These are phyloP conservation scores for Amphibolis antarctica DNA, from an alignment of 106 monocot genomes.

Conservation along the genomic window DNA sequence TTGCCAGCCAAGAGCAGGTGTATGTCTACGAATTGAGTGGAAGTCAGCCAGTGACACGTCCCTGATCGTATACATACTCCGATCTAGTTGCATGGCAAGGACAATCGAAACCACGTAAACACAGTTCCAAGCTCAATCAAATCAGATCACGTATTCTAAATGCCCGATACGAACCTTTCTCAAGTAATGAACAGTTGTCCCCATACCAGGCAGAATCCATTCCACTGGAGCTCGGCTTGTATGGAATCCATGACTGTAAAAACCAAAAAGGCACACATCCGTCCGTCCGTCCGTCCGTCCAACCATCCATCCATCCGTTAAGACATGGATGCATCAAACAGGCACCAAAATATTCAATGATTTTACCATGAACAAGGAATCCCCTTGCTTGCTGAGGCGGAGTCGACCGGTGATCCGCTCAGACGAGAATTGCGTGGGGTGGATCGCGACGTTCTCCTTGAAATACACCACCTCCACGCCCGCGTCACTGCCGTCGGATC, in stretches of 20 bases:
- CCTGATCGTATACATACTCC: slow-evolving; percentile 61
- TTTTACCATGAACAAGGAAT: slow-evolving; percentile 37
- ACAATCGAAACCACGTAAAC: not conserved
- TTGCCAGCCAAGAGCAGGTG: slow-evolving; percentile 69
- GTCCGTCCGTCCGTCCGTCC: too few relatives aligned
- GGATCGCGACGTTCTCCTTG: slow-evolving; percentile 73
- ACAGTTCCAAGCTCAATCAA: not conserved
- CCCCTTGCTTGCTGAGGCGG: slow-evolving; percentile 38
- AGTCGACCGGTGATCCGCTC: slow-evolving; percentile 64
- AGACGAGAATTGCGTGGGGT: slow-evolving; percentile 53
- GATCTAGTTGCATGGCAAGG: slow-evolving; percentile 34
- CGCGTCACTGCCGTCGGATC: slow-evolving; percentile 9
- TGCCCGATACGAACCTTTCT: slow-evolving; percentile 41
- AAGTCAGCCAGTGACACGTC: slow-evolving; percentile 53
- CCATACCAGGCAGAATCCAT: slow-evolving; percentile 30
- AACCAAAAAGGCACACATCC: not conserved
- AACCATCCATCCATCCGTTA: not conserved
- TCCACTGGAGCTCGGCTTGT: slow-evolving; percentile 35
- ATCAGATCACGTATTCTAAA: slow-evolving; percentile 1
- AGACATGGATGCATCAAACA: not conserved
- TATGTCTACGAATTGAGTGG: slow-evolving; percentile 69
- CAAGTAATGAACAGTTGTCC: slow-evolving; percentile 18
- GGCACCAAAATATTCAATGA: not conserved
- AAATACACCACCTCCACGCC: slow-evolving; percentile 31
- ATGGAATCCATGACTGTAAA: slow-evolving; percentile 70